phyloP scores from a whole-genome alignment of 2,329 filamentous ascomycete genomes.

The Aspergillus sp. region DNA sequence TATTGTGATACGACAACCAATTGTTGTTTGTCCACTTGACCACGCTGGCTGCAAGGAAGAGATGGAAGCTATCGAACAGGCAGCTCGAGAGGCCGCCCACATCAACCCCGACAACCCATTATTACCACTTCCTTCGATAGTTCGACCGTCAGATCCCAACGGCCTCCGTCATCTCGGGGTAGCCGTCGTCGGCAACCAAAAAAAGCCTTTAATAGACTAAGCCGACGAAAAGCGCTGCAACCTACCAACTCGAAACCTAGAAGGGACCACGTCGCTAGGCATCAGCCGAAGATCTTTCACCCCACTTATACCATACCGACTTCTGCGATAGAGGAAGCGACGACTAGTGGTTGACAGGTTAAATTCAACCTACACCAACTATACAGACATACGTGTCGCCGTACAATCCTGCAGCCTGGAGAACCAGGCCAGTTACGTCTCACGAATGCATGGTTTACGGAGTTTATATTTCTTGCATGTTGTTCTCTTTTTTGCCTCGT shows the following conservation, averaged over 20 bases:
- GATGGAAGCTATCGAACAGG: slow-evolving; percentile 97
- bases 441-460: slow-evolving; percentile 38
- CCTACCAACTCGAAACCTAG: not conserved
- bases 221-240: not conserved
- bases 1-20: slow-evolving; percentile 83
- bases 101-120: slow-evolving; percentile 89
- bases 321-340: not conserved
- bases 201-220: slow-evolving; percentile 68
- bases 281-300: slow-evolving; percentile 14
- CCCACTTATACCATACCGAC: not conserved
- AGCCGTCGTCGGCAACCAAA: slow-evolving; percentile 60
- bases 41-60: slow-evolving; percentile 96
- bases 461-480: slow-evolving; percentile 33
- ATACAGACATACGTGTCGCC: not conserved
- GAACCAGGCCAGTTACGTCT: slow-evolving; percentile 27
- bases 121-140: slow-evolving; percentile 81
- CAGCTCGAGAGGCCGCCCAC: slow-evolving; percentile 85
- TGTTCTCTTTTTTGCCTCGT: slow-evolving; percentile 16
- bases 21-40: slow-evolving; percentile 93
- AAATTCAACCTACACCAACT: not conserved
- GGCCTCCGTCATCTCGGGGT: slow-evolving; percentile 62
- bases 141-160: slow-evolving; percentile 71
- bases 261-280: slow-evolving; percentile 11
- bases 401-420: slow-evolving; percentile 6
- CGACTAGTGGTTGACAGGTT: not conserved